phyloP scores from a whole-genome alignment of 2,329 filamentous ascomycete species.

The Phyllosticta citriasiana region DNA sequence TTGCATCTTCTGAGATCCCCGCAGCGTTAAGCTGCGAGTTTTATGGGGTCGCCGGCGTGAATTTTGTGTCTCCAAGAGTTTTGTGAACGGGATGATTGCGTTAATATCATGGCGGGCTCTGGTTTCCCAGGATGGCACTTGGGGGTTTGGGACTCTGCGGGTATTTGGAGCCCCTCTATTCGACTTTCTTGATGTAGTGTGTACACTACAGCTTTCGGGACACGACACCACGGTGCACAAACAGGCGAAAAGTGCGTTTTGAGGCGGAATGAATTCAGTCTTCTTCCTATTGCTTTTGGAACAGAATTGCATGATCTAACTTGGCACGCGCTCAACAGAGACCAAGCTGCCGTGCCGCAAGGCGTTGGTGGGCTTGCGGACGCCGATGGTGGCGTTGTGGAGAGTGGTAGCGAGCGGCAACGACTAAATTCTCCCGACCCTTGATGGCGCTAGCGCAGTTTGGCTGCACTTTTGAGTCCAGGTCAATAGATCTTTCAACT shows the following conservation, averaged over 20 bases:
- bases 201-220: conserved; percentile 8
- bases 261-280: neutral
- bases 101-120: conserved; percentile 9
- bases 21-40: neutral
- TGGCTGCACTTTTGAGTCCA: neutral
- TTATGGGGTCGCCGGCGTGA: neutral
- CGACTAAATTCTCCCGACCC: conserved; percentile 6
- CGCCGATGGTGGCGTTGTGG: neutral
- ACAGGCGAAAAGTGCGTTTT: conserved; percentile 8
- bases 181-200: conserved; percentile 4
- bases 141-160: conserved; percentile 2
- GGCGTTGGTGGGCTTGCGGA: neutral
- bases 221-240: conserved; percentile 8
- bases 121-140: conserved; percentile 7
- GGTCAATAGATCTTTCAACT: neutral
- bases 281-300: neutral
- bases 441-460: neutral
- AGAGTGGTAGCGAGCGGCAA: neutral
- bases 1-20: conserved; percentile 9
- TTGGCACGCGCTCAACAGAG: neutral
- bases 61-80: conserved; percentile 2
- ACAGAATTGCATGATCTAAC: neutral
- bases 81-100: conserved; percentile 5
- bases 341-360: neutral
- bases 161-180: neutral